Conservation (phyloP, 768 basidiomycete genomes). For the Rhizopogon roseolus region DNA sequence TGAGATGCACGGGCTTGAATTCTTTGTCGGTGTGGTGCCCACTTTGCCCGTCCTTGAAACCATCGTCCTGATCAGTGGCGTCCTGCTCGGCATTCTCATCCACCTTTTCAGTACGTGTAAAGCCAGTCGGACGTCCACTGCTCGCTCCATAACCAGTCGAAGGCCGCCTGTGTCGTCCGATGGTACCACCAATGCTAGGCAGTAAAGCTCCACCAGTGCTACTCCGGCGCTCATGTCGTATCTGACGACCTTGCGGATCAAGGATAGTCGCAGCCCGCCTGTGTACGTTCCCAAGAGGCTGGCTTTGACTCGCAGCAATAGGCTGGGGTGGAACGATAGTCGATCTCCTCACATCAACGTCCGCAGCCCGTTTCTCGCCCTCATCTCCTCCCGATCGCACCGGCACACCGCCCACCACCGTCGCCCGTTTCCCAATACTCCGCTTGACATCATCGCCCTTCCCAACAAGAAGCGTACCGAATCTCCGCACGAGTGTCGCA, state of each 20-base stretch:
- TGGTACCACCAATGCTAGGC: constrained; percentile 43
- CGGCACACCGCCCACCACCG: constrained; percentile 40
- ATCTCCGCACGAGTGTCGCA: constrained; percentile 72
- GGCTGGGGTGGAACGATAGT: constrained; percentile 23
- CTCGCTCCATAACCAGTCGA: constrained; percentile 55
- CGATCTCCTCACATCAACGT: constrained; percentile 15
- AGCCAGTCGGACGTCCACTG: constrained; percentile 29
- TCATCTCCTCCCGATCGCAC: constrained; percentile 34
- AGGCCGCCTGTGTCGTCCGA: constrained; percentile 66
- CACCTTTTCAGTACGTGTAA: constrained; percentile 46
- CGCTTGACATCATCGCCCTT: constrained; percentile 39
- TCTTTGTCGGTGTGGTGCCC: constrained; percentile 58
- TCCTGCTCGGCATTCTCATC: constrained; percentile 42
- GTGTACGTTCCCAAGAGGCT: constrained; percentile 56
- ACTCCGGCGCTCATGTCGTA: constrained; percentile 69
- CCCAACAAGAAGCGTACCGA: constrained; percentile 63
- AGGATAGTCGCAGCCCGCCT: constrained; percentile 75
- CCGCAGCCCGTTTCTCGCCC: constrained; percentile 23
- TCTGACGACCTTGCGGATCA: constrained; percentile 59
- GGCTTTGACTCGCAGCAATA: constrained; percentile 42
- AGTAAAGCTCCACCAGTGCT: constrained; percentile 67
- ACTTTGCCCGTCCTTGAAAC: constrained; percentile 45
- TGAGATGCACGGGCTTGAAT: constrained; percentile 92
- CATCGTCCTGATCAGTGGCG: constrained; percentile 34
- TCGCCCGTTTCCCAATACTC: constrained; percentile 41